A percentile compares a stretch with the other conserved stretches of the same genome.
phyloP scores from a whole-genome alignment of 1,139 yeast genomes.

The Taiozyma onychis region DNA sequence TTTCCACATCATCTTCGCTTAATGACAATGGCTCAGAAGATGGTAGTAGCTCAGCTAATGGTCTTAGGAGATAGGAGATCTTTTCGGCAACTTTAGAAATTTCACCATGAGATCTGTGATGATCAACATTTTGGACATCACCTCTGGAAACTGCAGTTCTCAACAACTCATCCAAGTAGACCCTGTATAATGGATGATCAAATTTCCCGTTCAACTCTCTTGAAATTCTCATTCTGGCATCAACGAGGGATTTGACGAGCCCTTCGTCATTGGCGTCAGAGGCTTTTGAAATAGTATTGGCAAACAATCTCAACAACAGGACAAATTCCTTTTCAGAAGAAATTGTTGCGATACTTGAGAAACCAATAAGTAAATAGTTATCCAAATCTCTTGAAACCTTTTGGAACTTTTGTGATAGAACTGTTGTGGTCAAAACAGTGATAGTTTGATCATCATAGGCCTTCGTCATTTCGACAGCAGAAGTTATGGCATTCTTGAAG shows the following conservation, averaged over 20 bases:
- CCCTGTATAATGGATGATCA: slow-evolving; percentile 43
- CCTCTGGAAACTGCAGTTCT: slow-evolving; percentile 71
- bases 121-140: slow-evolving; percentile 73
- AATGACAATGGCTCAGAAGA: slow-evolving; percentile 36
- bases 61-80: slow-evolving; percentile 61
- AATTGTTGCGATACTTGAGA: slow-evolving; percentile 46
- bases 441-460: slow-evolving; percentile 70
- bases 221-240: slow-evolving; percentile 51
- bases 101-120: slow-evolving; percentile 76
- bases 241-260: slow-evolving; percentile 34
- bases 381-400: slow-evolving; percentile 36
- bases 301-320: slow-evolving; percentile 42
- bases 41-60: slow-evolving; percentile 75
- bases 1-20: slow-evolving; percentile 27
- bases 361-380: slow-evolving; percentile 41
- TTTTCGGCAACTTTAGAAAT: slow-evolving; percentile 74
- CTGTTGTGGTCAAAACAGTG: slow-evolving; percentile 75
- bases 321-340: slow-evolving; percentile 49
- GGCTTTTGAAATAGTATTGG: slow-evolving; percentile 32
- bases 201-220: slow-evolving; percentile 33
- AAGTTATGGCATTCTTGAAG: slow-evolving; percentile 60
- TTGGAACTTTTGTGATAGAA: slow-evolving; percentile 74
- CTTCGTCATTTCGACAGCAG: slow-evolving; percentile 67
- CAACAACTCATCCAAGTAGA: slow-evolving; percentile 62
- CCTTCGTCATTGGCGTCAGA: slow-evolving; percentile 29